Conservation (phyloP, 2,329 filamentous ascomycete species). For the Xylaria digitata region DNA sequence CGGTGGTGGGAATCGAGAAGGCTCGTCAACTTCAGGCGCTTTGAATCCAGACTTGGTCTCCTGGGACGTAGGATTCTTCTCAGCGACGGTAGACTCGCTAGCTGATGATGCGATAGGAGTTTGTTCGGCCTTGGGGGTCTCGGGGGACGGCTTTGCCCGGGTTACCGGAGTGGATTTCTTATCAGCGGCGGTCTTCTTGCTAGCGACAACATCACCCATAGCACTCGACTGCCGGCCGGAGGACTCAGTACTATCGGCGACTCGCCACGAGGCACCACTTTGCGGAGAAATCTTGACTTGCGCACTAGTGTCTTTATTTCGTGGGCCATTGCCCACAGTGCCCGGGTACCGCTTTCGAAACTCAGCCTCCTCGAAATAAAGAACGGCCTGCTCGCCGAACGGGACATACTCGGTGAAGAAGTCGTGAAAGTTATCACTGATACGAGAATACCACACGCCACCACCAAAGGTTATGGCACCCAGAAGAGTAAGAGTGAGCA, state of each 20-base stretch:
- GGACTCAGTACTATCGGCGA: conserved; percentile 49
- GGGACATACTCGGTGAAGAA: conserved; percentile 98
- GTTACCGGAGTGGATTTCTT: conserved; percentile 34
- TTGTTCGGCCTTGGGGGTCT: conserved; percentile 47
- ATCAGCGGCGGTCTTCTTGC: conserved; percentile 46
- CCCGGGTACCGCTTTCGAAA: conserved; percentile 85
- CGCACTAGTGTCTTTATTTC: conserved; percentile 70
- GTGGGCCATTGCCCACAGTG: conserved; percentile 58
- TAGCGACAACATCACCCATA: conserved; percentile 40
- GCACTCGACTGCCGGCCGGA: conserved; percentile 48
- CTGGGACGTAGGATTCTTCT: conserved; percentile 33
- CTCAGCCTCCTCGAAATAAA: conserved; percentile 95
- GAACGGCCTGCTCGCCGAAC: conserved; percentile 91
- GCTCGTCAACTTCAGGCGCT: conserved; percentile 73
- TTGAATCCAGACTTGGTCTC: conserved; percentile 56
- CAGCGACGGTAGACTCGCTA: conserved; percentile 36
- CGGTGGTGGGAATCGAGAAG: conserved; percentile 71
- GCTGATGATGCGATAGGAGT: conserved; percentile 51
- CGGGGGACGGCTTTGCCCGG: conserved; percentile 36
- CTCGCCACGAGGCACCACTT: conserved; percentile 80
- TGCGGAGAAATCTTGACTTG: conserved; percentile 86
- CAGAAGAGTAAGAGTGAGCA: conserved; percentile 81
- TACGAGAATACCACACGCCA: conserved; percentile 90
- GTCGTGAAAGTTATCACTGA: conserved; percentile 98
- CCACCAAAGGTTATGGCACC: conserved; percentile 83